Base-by-base conservation (phyloP, 1,139 yeast genomes). In the Candida sp. region DNA sequence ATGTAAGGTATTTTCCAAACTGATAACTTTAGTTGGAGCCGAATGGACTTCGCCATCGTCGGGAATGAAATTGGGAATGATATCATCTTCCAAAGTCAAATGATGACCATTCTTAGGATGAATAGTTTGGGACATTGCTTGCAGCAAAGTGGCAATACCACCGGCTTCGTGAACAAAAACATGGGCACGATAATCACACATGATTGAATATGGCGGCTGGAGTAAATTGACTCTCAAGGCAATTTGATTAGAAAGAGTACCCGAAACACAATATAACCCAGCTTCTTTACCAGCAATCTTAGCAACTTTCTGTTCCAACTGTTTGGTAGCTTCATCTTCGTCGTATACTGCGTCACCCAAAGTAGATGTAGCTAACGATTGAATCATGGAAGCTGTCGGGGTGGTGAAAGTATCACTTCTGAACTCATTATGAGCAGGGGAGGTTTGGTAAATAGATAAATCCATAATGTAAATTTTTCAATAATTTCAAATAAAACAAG, bases 381-480 rank as follows among this genome's bases (percentile, higher is more conserved):
- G 56, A n/a, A 70, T 53, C 77, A 73, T 71, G 4, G 67, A 57
- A 9, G 54, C 46, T 0, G 75, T 68, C 1, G 78, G 77, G 4
- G 74, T 71, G 9, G 78, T 73, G 57, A 72, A 73, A 0, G 78
- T 73, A 49, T 73, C 78, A 52, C 76, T 70, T 43, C 78, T 61
- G 54, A 72, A 73, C 49, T 73, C 78, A 51, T 66, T 67, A 8
- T 60, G 39, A 15, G 67, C 70, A 4, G 65, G 63, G 33, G 65
- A 60, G 46, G 11, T 42, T 52, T n/a, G 53, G 36, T 40, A 50
- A 58, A 19, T 47, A 49, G 12, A 30, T 30, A 30, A 30, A 30
- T 30, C 33, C 33, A 30, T 30, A 30, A 12, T 30, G 9, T 6
- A 25, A 25, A 25, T 25, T 6, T n/a, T n/a, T n/a, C n/a, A n/a